Percentiles rank a stretch among this genome's conserved stretches.
These are phyloP conservation scores for Nectriaceae sp. DNA, from an alignment of 2,329 filamentous ascomycete species.

Conservation along the genomic window DNA sequence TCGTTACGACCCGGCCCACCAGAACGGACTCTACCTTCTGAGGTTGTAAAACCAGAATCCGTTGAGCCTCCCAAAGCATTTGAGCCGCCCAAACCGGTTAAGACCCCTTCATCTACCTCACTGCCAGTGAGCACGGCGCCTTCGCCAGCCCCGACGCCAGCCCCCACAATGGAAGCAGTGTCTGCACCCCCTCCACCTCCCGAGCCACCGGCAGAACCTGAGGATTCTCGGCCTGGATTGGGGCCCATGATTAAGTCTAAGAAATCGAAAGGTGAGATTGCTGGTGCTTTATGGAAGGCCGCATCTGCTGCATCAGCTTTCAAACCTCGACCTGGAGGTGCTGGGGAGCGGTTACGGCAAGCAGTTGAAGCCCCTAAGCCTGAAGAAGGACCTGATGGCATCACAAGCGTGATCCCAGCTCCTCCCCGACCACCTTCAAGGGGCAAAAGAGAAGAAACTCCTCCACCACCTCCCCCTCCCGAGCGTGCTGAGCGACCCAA, in stretches of 20 bases:
- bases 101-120: conserved; percentile 23
- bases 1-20: not conserved
- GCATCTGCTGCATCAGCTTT: conserved; percentile 60
- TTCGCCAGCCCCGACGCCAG: conserved; percentile 11
- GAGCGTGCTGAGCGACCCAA: conserved; percentile 32
- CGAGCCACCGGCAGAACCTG: conserved; percentile 29
- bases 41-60: conserved; percentile 17
- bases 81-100: conserved; percentile 21
- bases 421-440: conserved; percentile 55
- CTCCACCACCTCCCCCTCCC: no score
- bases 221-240: conserved; percentile 68
- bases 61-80: conserved; percentile 19
- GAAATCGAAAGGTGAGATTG: conserved; percentile 71
- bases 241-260: conserved; percentile 90
- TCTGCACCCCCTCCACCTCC: conserved; percentile 26
- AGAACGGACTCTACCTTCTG: not conserved
- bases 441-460: conserved; percentile 29
- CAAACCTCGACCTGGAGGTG: conserved; percentile 85
- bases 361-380: conserved; percentile 51
- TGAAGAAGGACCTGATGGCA: conserved; percentile 80
- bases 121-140: conserved; percentile 26
- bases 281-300: conserved; percentile 77
- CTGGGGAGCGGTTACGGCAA: conserved; percentile 74
- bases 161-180: conserved; percentile 24
- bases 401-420: conserved; percentile 83